Percentiles rank a stretch among this genome's conserved stretches.
Conservation (phyloP, 129 eudicot genomes). For the Chrysanthemum makinoi region DNA sequence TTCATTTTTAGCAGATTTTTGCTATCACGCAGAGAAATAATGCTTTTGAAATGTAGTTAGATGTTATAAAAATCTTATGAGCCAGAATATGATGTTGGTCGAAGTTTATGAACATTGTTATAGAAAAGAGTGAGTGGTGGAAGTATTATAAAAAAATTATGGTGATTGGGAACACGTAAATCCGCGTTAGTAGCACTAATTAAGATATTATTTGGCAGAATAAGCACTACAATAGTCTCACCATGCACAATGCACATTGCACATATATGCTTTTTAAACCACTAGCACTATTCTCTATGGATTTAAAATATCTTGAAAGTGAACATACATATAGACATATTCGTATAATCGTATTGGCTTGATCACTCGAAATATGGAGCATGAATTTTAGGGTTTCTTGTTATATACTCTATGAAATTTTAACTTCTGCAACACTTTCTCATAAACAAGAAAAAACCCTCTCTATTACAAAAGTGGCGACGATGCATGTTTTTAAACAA, state of each 20-base stretch:
- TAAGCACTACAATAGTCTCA: constrained; percentile 11
- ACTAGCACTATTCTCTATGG: neutral
- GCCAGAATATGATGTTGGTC: no score
- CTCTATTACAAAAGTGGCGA: no score
- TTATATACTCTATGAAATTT: no score
- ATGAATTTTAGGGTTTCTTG: no score
- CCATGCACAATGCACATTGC: neutral
- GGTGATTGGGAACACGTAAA: constrained; percentile 22
- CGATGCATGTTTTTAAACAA: no score
- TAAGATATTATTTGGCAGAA: constrained; percentile 21
- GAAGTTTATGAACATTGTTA: neutral
- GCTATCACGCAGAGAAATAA: no score
- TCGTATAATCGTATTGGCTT: neutral
- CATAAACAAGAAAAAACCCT: no score
- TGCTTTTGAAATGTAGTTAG: no score
- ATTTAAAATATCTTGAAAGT: neutral
- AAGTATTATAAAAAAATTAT: neutral
- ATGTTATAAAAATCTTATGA: no score
- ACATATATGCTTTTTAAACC: neutral
- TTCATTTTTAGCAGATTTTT: no score
- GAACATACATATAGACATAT: neutral
- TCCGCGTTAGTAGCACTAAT: constrained; percentile 27
- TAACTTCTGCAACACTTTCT: no score
- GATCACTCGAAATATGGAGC: no score
- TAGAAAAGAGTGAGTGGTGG: constrained; percentile 16